These are phyloP conservation scores for Penicillium flavigenum DNA, from an alignment of 495 filamentous ascomycete species.

Conservation along the genomic window DNA sequence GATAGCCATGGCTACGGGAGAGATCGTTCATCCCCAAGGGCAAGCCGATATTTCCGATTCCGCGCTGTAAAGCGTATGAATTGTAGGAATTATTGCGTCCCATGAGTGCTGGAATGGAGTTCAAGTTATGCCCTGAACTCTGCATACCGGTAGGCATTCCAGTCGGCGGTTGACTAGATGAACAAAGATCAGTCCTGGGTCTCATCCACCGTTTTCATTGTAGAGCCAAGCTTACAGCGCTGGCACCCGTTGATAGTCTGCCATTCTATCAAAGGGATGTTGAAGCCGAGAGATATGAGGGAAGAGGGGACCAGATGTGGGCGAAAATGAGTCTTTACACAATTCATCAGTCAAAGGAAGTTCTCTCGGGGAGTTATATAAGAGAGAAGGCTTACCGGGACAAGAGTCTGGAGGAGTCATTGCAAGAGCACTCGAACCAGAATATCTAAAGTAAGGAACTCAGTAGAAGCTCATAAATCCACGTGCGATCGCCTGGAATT, in stretches of 20 bases:
- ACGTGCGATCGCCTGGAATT: slow-evolving; percentile 8
- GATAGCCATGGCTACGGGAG: slow-evolving; percentile 34
- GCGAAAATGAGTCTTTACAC: slow-evolving; percentile 43
- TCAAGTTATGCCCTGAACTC: slow-evolving; percentile 26
- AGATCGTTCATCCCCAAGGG: slow-evolving; percentile 38
- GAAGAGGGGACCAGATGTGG: slow-evolving; percentile 39
- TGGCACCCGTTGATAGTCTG: slow-evolving; percentile 43
- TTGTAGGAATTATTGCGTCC: slow-evolving; percentile 39
- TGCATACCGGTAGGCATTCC: slow-evolving; percentile 39
- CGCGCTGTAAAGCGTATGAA: slow-evolving; percentile 37
- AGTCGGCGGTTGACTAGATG: slow-evolving; percentile 39
- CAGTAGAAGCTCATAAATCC: slow-evolving; percentile 20
- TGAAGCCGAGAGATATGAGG: slow-evolving; percentile 36
- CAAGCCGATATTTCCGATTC: slow-evolving; percentile 25
- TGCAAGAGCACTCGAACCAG: slow-evolving; percentile 41
- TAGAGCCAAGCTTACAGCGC: slow-evolving; percentile 39
- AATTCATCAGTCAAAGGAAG: slow-evolving; percentile 15
- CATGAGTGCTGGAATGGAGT: slow-evolving; percentile 32
- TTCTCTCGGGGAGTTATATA: neutral
- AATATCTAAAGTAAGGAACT: slow-evolving; percentile 35
- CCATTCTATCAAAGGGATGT: slow-evolving; percentile 43
- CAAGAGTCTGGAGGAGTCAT: slow-evolving; percentile 51
- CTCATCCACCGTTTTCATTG: slow-evolving; percentile 1
- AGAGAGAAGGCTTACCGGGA: slow-evolving; percentile 37
- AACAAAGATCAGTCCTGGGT: slow-evolving; percentile 18